A percentile compares a stretch with the other conserved stretches of the same genome.
Conservation (phyloP, 2,329 filamentous ascomycete species). For the Ascochyta fabae region DNA sequence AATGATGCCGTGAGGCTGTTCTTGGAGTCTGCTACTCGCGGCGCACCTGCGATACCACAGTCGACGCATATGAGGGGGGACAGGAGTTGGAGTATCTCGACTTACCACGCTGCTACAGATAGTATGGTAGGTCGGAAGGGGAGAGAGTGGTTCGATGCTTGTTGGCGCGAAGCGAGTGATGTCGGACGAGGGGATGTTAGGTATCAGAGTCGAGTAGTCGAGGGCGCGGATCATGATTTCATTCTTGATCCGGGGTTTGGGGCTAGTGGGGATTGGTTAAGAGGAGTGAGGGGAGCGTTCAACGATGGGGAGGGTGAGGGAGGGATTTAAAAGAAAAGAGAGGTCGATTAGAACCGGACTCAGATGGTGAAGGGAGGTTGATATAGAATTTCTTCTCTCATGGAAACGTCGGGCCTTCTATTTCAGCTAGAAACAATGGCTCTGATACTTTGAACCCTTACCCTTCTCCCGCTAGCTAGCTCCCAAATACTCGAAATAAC, state of each 20-base stretch:
- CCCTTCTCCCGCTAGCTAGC: no score
- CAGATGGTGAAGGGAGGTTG: no score
- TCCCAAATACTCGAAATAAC: no score
- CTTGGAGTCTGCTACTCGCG: slow-evolving; percentile 1
- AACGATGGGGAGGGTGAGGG: neutral
- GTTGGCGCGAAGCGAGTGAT: slow-evolving; percentile 14
- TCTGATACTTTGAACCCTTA: no score
- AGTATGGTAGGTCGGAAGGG: slow-evolving; percentile 30
- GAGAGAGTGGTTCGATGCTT: slow-evolving; percentile 27
- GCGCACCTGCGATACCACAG: neutral
- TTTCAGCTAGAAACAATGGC: no score
- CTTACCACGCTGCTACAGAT: slow-evolving; percentile 29
- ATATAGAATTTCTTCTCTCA: no score
- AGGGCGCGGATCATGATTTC: slow-evolving; percentile 26
- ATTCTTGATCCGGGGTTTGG: slow-evolving; percentile 27
- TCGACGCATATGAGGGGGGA: no score
- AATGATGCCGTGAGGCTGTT: slow-evolving; percentile 21
- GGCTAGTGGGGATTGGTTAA: slow-evolving; percentile 21
- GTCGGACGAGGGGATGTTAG: neutral
- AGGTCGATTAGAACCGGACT: no score
- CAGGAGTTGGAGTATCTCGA: slow-evolving; percentile 17
- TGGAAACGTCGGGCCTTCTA: no score
- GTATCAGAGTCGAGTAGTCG: slow-evolving; percentile 22
- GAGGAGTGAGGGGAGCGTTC: slow-evolving; percentile 19
- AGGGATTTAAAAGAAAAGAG: no score